A percentile compares a stretch with the other conserved stretches of the same genome.
Conservation (phyloP, 441 rosid species). For the Gossypium davidsonii region DNA sequence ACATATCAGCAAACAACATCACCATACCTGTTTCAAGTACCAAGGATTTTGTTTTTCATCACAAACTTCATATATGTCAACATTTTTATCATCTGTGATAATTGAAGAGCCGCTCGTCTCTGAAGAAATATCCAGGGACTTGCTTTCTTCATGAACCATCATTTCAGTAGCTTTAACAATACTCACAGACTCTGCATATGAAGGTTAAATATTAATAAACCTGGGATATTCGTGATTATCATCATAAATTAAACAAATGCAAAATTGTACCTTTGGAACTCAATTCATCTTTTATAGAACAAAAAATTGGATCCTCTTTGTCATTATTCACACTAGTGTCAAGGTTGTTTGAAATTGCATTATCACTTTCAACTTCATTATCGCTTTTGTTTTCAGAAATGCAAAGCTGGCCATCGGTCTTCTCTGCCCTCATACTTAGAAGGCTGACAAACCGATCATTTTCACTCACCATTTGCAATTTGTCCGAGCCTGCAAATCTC, state of each 20-base stretch:
- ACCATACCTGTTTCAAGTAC: conserved; percentile 34
- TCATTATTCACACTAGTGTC: conserved; percentile 21
- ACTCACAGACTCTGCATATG: conserved; percentile 32
- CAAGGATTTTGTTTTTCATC: conserved; percentile 23
- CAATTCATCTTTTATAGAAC: conserved; percentile 20
- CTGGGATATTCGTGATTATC: conserved; percentile 3
- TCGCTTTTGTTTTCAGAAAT: conserved; percentile 25
- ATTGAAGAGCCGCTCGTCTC: conserved; percentile 26
- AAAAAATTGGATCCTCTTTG: conserved; percentile 27
- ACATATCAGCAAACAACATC: conserved; percentile 11
- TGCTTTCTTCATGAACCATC: conserved; percentile 30
- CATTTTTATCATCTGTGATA: conserved; percentile 24
- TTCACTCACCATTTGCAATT: conserved; percentile 30
- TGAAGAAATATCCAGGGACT: conserved; percentile 19
- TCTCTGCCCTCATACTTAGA: conserved; percentile 24
- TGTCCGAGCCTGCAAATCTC: conserved; percentile 39
- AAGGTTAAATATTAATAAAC: conserved; percentile 1
- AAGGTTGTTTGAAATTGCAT: conserved; percentile 20
- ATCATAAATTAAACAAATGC: conserved; percentile 14
- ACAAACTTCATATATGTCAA: conserved; percentile 27
- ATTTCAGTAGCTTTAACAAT: conserved; percentile 27
- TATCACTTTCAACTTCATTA: conserved; percentile 23
- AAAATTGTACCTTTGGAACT: conserved; percentile 37
- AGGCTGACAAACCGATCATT: conserved; percentile 34
- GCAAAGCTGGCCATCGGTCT: conserved; percentile 27